These are phyloP conservation scores for Fusarium vanettenii DNA, from an alignment of 2,329 filamentous ascomycete species.

Conservation along the genomic window DNA sequence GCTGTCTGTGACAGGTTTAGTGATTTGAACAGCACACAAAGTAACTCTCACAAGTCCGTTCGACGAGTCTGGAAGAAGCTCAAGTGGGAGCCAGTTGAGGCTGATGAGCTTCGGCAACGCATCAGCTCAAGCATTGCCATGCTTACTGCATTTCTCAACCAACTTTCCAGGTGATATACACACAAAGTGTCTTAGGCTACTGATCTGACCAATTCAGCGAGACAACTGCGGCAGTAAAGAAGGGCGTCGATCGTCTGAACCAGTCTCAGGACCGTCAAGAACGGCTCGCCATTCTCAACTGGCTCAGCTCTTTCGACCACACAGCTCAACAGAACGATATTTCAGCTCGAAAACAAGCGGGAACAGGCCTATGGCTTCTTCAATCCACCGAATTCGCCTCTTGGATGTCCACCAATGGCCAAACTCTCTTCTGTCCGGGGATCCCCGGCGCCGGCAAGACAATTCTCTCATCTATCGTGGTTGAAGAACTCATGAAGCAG, in stretches of 20 bases:
- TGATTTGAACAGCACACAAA: fast-evolving
- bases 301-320: not conserved
- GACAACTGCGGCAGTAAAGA: not conserved
- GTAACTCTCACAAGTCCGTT: not conserved
- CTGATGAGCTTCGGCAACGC: fast-evolving
- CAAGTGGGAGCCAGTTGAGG: not conserved
- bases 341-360: fast-evolving
- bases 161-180: not conserved
- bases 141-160: fast-evolving
- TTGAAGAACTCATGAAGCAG: conserved; percentile 14
- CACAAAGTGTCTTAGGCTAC: too few relatives aligned
- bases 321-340: fast-evolving
- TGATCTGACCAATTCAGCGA: not conserved
- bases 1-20: not conserved
- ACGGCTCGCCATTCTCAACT: not conserved
- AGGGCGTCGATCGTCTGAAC: not conserved
- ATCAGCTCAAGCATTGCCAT: fast-evolving
- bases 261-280: not conserved
- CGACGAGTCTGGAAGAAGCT: not conserved
- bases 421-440: conserved; percentile 54
- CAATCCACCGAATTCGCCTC: fast-evolving
- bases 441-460: conserved; percentile 51
- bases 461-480: conserved; percentile 21
- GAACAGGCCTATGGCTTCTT: fast-evolving
- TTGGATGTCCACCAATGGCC: conserved; percentile 43